phyloP scores from a whole-genome alignment of 2,329 filamentous ascomycete species.

The Fusarium liriodendri region DNA sequence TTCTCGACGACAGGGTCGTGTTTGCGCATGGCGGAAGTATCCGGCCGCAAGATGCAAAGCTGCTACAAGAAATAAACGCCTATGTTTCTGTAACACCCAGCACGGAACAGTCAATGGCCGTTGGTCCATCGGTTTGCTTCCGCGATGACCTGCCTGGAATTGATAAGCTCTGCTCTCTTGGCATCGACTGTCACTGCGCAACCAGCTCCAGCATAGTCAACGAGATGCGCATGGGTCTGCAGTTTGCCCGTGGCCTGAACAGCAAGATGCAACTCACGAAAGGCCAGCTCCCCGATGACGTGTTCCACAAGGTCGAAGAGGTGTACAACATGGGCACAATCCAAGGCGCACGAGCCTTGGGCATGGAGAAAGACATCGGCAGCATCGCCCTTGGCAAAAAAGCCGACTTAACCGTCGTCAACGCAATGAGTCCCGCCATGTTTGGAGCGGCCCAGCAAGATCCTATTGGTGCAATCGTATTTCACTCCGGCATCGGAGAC shows the following conservation, averaged over 20 bases:
- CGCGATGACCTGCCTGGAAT: background rate
- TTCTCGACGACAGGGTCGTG: conserved; percentile 8
- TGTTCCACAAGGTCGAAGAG: background rate
- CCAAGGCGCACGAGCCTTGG: conserved; percentile 6
- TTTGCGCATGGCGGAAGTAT: conserved; percentile 14
- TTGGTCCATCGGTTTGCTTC: conserved; percentile 8
- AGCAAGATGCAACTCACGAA: background rate
- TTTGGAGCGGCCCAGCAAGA: background rate
- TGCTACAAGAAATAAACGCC: background rate
- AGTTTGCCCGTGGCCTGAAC: background rate
- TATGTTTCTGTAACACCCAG: conserved; percentile 15
- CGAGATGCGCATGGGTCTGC: background rate
- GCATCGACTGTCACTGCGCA: conserved; percentile 7
- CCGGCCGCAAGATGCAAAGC: background rate
- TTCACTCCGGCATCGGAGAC: background rate
- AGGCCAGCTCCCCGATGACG: background rate
- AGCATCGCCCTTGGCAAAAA: conserved; percentile 7
- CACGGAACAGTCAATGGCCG: conserved; percentile 23
- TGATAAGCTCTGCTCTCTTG: background rate
- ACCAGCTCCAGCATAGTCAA: conserved; percentile 1
- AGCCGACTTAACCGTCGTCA: conserved; percentile 2
- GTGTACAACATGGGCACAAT: conserved; percentile 7
- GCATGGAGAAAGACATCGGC: conserved; percentile 4
- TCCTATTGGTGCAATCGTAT: background rate
- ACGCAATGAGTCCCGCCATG: conserved; percentile 3